Percentiles rank a stretch among this genome's conserved stretches.
Evolutionary conservation across 306 rosid genomes (phyloP).

Genomic region (Coriaria nepalensis): DNA sequence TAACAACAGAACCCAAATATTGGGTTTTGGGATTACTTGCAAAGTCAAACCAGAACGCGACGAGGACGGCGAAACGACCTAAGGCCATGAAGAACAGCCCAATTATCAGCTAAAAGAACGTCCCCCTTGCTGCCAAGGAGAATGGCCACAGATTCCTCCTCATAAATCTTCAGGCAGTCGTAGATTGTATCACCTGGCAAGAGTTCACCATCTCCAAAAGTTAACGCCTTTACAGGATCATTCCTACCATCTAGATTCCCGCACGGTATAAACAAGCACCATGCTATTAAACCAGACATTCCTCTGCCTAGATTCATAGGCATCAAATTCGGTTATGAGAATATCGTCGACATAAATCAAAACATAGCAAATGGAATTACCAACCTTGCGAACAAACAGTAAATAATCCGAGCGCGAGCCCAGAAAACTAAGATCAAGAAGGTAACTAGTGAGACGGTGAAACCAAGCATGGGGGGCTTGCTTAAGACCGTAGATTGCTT

Average conservation of each 20-base stretch:
- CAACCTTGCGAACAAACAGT: too few species aligned
- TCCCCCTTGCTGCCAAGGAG: conserved; percentile 63
- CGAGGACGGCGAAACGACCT: conserved; percentile 62
- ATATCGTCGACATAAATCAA: too few species aligned
- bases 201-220: conserved; percentile 68
- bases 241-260: conserved; percentile 41
- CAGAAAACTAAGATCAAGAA: too few species aligned
- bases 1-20: too few species aligned
- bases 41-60: conserved; percentile 38
- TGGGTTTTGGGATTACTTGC: too few species aligned
- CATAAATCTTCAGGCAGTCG: conserved; percentile 51
- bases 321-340: too few species aligned
- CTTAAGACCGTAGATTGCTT: too few species aligned
- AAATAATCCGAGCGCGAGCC: too few species aligned
- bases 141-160: conserved; percentile 63
- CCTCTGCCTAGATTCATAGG: conserved; percentile 34
- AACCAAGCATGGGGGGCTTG: too few species aligned
- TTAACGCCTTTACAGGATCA: conserved; percentile 71
- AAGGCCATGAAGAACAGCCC: conserved; percentile 73
- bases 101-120: conserved; percentile 59
- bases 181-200: conserved; percentile 45
- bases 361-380: too few species aligned
- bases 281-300: conserved; percentile 89
- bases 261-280: conserved; percentile 68
- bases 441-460: too few species aligned